Evolutionary conservation across 2,329 filamentous ascomycete species (phyloP), one percentile per base, ranked within the genome.

Genomic region (Alternaria triticimaculans): DNA sequence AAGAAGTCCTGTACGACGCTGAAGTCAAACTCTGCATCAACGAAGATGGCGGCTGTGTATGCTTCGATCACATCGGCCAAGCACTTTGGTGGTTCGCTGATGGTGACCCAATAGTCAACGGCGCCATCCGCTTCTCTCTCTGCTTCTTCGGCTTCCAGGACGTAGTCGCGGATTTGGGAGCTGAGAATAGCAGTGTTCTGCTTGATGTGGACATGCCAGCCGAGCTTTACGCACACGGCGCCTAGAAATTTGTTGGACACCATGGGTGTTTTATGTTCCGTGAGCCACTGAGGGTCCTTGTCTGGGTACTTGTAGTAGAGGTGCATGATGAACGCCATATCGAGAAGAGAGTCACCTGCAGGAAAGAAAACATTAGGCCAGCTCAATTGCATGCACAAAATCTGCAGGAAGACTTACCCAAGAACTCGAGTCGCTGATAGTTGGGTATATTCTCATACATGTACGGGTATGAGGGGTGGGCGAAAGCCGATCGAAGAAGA

Each of bases 221-320:
- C 90, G 0, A 98, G 86, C 51, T 88, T 86, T 4, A 96, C 92
- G 63, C 91, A 91, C 4, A 98, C 84, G 18, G 90, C 92, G 1
- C 92, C 93, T 2, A 97, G 86, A 75, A 98, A 99, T 64, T 94
- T 94, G 82, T 99, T 99, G 57, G 93, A 96, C 0, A 96, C 94
- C 92, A 99, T 97, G n/a, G 94, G 93, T 90, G 96, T 97, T 82
- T 98, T 98, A 85, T 98, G 95, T 80, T 98, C 96, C 0, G 96
- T 98, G 63, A 99, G 85, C 95, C 95, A 98, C 77, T 98, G 94
- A 0, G 96, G 95, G 73, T 97, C 94, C 62, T 91, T 92, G 55
- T 88, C 83, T 0, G 94, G 93, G 71, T 92, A 93, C 4, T 84
- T 85, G 69, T 89, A 86, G 81, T 93, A 98, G 5, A 99, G 85